Conservation (phyloP, 768 basidiomycete species). For the Leucosporidium scottii region DNA sequence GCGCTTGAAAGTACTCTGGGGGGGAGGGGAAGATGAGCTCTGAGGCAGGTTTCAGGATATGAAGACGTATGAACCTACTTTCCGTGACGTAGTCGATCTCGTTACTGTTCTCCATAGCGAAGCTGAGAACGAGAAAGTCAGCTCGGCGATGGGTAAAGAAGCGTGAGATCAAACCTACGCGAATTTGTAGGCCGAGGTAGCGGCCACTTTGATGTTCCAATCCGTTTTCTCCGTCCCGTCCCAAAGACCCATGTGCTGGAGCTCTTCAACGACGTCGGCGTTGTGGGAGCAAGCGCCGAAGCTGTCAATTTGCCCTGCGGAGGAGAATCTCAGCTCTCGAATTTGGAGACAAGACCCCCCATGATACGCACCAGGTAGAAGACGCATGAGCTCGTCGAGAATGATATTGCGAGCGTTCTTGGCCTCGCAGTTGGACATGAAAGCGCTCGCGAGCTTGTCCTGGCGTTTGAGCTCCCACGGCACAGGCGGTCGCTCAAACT, state of each 20-base stretch:
- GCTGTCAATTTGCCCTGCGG: conserved; percentile 12
- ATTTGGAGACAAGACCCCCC: no score
- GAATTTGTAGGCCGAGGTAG: neutral
- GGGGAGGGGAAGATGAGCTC: neutral
- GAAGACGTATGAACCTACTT: neutral
- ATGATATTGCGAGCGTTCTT: conserved; percentile 21
- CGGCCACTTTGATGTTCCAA: conserved; percentile 28
- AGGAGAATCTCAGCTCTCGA: no score
- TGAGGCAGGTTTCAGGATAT: no score
- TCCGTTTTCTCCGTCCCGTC: conserved; percentile 7
- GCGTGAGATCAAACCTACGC: neutral
- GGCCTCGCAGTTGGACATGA: conserved; percentile 23
- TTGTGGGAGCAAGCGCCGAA: conserved; percentile 21
- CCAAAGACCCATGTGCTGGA: conserved; percentile 10
- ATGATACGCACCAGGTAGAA: neutral
- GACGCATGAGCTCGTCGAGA: conserved; percentile 16
- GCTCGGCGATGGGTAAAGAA: neutral
- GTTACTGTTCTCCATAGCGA: conserved; percentile 22
- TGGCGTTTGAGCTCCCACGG: conserved; percentile 8
- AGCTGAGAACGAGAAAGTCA: neutral
- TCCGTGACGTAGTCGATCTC: conserved; percentile 30
- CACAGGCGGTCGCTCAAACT: conserved; percentile 11
- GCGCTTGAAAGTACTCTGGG: conserved; percentile 21
- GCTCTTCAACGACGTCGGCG: neutral
- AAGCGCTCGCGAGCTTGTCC: conserved; percentile 15